Evolutionary conservation across 495 filamentous ascomycete species (phyloP).

Genomic region (Hypomontagnella monticulosa): DNA sequence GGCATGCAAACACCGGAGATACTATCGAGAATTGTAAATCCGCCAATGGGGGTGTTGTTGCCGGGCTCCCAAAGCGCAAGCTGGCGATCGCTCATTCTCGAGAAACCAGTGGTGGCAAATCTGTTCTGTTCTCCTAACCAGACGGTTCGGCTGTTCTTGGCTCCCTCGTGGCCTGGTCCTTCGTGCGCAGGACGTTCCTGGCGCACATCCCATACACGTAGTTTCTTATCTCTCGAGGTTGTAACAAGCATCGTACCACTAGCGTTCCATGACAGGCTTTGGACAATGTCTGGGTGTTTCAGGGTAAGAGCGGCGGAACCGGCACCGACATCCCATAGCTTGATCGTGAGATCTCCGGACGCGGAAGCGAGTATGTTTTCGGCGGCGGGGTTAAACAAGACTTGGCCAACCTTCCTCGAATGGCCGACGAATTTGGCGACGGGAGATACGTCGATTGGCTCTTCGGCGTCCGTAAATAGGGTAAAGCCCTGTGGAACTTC

Average conservation of each 20-base stretch:
- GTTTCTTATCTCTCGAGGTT: constrained; percentile 96
- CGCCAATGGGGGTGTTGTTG: constrained; percentile 83
- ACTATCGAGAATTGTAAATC: constrained; percentile 87
- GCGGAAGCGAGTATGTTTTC: constrained; percentile 95
- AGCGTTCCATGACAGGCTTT: constrained; percentile 95
- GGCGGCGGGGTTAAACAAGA: constrained; percentile 95
- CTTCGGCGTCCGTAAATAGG: constrained; percentile 82
- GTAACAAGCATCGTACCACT: constrained; percentile 90
- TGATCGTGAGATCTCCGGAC: constrained; percentile 94
- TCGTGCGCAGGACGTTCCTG: constrained; percentile 90
- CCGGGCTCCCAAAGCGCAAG: constrained; percentile 95
- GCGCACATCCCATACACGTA: constrained; percentile 95
- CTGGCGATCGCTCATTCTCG: constrained; percentile 96
- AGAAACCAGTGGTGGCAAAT: constrained; percentile 96
- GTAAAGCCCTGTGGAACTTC: constrained; percentile 90
- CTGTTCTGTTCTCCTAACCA: constrained; percentile 97
- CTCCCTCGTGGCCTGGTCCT: constrained; percentile 84
- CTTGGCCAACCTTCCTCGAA: constrained; percentile 90
- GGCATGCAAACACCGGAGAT: constrained; percentile 99
- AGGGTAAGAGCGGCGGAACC: constrained; percentile 75
- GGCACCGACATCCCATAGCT: constrained; percentile 94
- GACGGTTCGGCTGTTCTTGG: constrained; percentile 94
- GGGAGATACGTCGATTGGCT: constrained; percentile 81
- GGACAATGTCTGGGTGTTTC: constrained; percentile 88
- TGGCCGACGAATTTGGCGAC: constrained; percentile 82